Base-by-base conservation (phyloP, 352 stramenopile genomes). In the Globisporangium radiosum region DNA sequence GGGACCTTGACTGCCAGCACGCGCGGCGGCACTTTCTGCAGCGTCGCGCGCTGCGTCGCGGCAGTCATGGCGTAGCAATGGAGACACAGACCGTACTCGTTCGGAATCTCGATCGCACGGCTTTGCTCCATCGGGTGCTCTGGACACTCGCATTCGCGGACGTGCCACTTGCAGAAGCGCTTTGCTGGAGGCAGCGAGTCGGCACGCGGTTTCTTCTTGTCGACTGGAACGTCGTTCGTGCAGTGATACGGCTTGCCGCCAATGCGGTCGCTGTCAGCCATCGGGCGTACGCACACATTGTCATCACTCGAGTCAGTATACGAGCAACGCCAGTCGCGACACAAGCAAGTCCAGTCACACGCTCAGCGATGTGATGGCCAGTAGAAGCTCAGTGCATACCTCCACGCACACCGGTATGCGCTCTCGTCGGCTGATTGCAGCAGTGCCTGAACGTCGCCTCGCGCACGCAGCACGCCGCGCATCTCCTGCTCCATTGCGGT, bases 51-150 rank as follows among this genome's bases (percentile, higher is more conserved):
- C 8, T 77, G 57, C 1, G 60, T 71, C 7, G 65, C 55, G 7
- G 74, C 78, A 15, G 76, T 86, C 5, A 54, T 54, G 56, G 81
- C 72, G 51, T 81, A 92, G 55, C 82, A 92, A 14, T 62, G 14
- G 3, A 90, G 57, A 55, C 82, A 92, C 56, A 83, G 58, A 0
- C 70, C 82, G 7, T 68, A 62, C 36, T 78, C 75, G 54, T 92
- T 92, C 4, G 80, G 62, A 11, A 86, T 71, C 38, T 89, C 72
- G 45, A 89, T 85, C 6, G 45, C 69, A n/a, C 57, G 57, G 5
- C 69, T 81, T 9, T 60, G 65, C 15, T 87, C 75, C 52, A 83
- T 75, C 39, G 69, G 60, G 48, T 92, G 82, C 2, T 79, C 72
- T 0, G 44, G 47, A 48, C 65, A 59, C 11, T 42, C n/a, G 37